Percentiles rank a stretch among this genome's conserved stretches.
These are phyloP conservation scores for Populus euphratica DNA, from an alignment of 345 rosid genomes.

Conservation along the genomic window DNA sequence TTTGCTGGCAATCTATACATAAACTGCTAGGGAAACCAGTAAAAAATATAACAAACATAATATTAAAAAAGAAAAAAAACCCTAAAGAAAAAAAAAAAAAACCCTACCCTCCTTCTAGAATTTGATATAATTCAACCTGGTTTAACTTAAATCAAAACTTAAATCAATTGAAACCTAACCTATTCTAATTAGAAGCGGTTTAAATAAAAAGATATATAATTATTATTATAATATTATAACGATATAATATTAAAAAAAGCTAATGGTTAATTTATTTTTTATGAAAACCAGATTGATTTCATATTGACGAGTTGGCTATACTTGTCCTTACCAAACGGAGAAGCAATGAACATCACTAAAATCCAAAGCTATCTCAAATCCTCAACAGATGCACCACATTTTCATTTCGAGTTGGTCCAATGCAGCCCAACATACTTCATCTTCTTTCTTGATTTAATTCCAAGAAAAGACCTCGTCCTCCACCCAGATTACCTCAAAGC, in stretches of 20 bases:
- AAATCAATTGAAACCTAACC: no score
- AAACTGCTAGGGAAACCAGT: no score
- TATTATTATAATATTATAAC: not conserved
- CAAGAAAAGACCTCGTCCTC: conserved; percentile 23
- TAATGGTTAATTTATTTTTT: not conserved
- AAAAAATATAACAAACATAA: no score
- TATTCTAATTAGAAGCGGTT: no score
- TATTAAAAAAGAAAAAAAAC: no score
- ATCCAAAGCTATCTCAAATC: conserved; percentile 25
- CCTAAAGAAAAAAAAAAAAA: no score
- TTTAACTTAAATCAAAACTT: no score
- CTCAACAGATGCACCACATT: conserved; percentile 21
- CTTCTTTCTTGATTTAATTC: conserved; percentile 18
- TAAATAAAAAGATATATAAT: no score
- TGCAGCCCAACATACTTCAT: conserved; percentile 16
- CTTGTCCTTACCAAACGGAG: conserved; percentile 12
- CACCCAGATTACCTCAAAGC: conserved; percentile 23
- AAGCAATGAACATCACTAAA: conserved; percentile 16
- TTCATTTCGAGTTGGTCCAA: conserved; percentile 25
- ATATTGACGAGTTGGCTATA: conserved; percentile 25
- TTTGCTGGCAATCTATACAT: no score
- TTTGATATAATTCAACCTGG: no score
- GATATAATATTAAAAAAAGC: no score
- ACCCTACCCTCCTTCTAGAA: no score
- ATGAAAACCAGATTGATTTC: conserved; percentile 19